Base-by-base conservation (phyloP, 306 rosid species). In the Dalbergia cochinchinensis region DNA sequence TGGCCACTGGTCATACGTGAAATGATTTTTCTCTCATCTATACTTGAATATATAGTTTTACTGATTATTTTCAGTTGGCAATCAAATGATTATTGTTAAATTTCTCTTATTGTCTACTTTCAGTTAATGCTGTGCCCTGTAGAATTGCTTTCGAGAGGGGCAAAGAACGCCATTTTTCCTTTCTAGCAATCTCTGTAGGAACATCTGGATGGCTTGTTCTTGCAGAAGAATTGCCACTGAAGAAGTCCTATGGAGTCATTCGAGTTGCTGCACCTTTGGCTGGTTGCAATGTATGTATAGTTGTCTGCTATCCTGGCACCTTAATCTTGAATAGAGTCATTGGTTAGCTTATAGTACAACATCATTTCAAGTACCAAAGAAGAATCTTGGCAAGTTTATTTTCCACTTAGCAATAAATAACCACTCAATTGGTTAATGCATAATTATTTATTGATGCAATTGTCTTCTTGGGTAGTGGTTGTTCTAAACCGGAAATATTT, bases 81-180 rank as follows among this genome's bases (percentile, higher is more conserved):
- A 15, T 72, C 10, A 1, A 39, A 31, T 70, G 50, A 35, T 71
- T 69, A 10, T 60, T 73, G 45, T 35, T 63, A 62, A 87, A 74
- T 33, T 83, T 60, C 26, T 57, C 61, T 57, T 69, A 16, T 83
- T 80, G 90, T 69, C 55, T 69, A 22, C 80, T 71, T 82, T 88
- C 88, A 95, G 99, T 71, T 78, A 88, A 89, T 77, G 93, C 97
- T 0, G 83, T 95, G 80, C 92, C 96, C 80, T 95, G 99, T 83
- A 89, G 96, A 87, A 91, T 95, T 81, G 91, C 98, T 11, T 95
- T 95, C 51, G 97, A 91, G 91, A 89, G 92, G 83, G 98, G 99
- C 58, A 95, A 86, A 82, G 98, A 92, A 55, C 90, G 90, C 16
- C 92, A 89, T 65, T 84, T 95, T 78, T 84, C 34, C 86, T 89